Base-by-base conservation (phyloP, 139 green algal genomes). In the Chlorella vulgaris region DNA sequence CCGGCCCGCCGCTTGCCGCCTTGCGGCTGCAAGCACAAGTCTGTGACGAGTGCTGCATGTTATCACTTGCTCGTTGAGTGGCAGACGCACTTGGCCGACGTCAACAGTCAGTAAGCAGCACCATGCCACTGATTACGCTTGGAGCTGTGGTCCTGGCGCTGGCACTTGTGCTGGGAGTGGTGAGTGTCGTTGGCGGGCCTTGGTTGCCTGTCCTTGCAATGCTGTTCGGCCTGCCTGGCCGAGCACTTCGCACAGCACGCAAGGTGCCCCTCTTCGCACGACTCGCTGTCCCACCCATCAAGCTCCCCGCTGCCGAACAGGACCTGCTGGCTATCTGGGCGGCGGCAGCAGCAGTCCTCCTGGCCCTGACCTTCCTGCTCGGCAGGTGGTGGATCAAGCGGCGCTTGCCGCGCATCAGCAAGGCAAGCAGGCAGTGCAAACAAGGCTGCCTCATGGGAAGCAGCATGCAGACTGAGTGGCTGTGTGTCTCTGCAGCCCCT, bases 321-420 rank as follows among this genome's bases (percentile, higher is more conserved):
- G 51, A 3, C 0, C 3, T 24, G 1, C 13, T 78, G 50, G 31
- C 47, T n/a, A n/a, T n/a, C n/a, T n/a, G n/a, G 5, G 3, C 35
- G 21, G 65, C 65, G 6, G 33, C 24, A 15, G 36, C 28, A 4
- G 31, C 50, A 36, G 51, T 13, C 0, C 3, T 24, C 4, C 13
- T 78, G 50, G 31, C 47, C 18, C n/a, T 22, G 31, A 35, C 33
- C 7, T 7, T 68, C 8, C 36, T 79, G 36, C 0, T 68, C 10
- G 26, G 10, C 7, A 50, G 36, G 28, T 79, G 53, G 36, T 79
- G 73, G 73, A 39, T 79, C 19, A 28, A 26, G 35, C 73, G 73
- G 31, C 58, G 73, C 73, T 35, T 79, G 24, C 73, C 73, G 24
- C 73, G 35, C 18, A 2, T 79, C 24, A 29, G 47, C 36, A 79